Percentiles rank a stretch among this genome's conserved stretches.
These are phyloP conservation scores for Wickerhamomyces canadensis DNA, from an alignment of 805 yeast species.

Conservation along the genomic window DNA sequence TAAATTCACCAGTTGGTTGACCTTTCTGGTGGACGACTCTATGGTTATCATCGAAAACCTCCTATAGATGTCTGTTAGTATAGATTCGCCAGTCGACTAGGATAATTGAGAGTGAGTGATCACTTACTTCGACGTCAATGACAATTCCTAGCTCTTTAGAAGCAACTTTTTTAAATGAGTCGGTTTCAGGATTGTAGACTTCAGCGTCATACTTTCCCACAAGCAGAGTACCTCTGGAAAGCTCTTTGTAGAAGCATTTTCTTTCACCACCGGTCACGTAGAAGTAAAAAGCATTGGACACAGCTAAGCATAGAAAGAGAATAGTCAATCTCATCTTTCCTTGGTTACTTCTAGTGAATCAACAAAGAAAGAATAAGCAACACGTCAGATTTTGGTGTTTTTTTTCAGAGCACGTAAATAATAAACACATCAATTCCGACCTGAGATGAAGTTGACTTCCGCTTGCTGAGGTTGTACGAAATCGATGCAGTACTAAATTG, in stretches of 20 bases:
- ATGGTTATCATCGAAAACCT: constrained; percentile 73
- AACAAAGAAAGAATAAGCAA: not conserved
- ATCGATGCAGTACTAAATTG: too few relatives aligned
- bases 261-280: constrained; percentile 46
- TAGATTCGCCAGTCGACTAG: not conserved
- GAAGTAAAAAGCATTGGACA: constrained; percentile 39
- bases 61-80: constrained; percentile 26
- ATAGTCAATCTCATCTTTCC: not conserved
- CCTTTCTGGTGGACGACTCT: constrained; percentile 68
- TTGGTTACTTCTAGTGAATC: not conserved
- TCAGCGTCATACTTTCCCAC: constrained; percentile 47
- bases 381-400: not conserved
- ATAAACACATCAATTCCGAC: too few relatives aligned
- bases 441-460: too few relatives aligned
- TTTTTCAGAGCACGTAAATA: not conserved
- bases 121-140: constrained; percentile 36
- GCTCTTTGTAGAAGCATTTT: constrained; percentile 52
- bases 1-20: constrained; percentile 59
- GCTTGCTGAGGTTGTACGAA: too few relatives aligned
- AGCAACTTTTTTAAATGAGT: constrained; percentile 29
- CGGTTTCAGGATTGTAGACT: constrained; percentile 32
- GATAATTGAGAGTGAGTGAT: not conserved
- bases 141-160: constrained; percentile 32
- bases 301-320: constrained; percentile 16
- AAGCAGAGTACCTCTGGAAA: constrained; percentile 43